Evolutionary conservation across 2,329 filamentous ascomycete species (phyloP).

Genomic region (Septoria petroselini): DNA sequence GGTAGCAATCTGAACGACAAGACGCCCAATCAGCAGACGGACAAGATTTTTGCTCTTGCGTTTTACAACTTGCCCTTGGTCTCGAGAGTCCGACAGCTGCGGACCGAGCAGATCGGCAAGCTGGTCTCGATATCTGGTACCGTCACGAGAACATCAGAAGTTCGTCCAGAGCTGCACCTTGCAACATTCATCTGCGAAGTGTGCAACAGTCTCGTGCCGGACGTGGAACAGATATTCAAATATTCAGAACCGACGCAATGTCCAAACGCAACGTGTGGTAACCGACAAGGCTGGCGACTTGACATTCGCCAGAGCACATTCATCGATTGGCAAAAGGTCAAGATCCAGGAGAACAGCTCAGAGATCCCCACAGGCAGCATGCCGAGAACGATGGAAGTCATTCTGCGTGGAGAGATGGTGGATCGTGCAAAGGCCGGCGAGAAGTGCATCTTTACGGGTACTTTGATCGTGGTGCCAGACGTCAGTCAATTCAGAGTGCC

Average conservation of each 20-base stretch:
- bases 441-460: conserved; percentile 96
- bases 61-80: conserved; percentile 92
- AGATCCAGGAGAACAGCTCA: conserved; percentile 96
- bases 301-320: conserved; percentile 97
- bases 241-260: conserved; percentile 97
- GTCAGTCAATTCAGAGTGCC: conserved; percentile 92
- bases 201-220: conserved; percentile 79
- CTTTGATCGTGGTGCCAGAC: conserved; percentile 92
- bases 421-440: conserved; percentile 96
- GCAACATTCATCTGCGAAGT: conserved; percentile 89
- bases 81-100: conserved; percentile 77
- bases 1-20: conserved; percentile 61
- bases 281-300: conserved; percentile 90
- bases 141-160: conserved; percentile 93
- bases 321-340: conserved; percentile 98
- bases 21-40: conserved; percentile 89
- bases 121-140: conserved; percentile 95
- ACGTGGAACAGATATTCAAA: conserved; percentile 94
- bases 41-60: conserved; percentile 89
- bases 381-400: conserved; percentile 96
- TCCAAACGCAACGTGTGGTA: conserved; percentile 81
- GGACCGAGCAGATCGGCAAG: conserved; percentile 86
- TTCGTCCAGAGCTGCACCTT: conserved; percentile 85
- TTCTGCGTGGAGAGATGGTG: conserved; percentile 93
- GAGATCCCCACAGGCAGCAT: conserved; percentile 98